Conservation (phyloP, 371 early-diverging fungal genomes). For the Mucor racemosus region DNA sequence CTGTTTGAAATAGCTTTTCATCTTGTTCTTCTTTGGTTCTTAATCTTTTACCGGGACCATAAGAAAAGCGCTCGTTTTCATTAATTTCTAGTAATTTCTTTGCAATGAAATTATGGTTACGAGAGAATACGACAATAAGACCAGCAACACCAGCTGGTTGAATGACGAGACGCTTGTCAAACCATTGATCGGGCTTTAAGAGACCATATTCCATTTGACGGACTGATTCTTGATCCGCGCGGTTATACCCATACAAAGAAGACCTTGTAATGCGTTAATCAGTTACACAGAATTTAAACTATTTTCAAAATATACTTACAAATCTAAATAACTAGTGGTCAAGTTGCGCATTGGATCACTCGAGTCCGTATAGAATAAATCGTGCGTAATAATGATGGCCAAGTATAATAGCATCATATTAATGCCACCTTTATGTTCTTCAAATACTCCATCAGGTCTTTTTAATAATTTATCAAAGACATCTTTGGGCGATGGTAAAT, state of each 20-base stretch:
- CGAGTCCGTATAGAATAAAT: conserved; percentile 55
- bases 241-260: conserved; percentile 50
- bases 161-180: conserved; percentile 49
- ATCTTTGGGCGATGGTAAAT: conserved; percentile 37
- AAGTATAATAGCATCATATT: conserved; percentile 55
- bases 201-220: conserved; percentile 48
- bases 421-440: conserved; percentile 38
- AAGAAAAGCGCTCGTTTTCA: conserved; percentile 47
- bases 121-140: conserved; percentile 52
- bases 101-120: conserved; percentile 63
- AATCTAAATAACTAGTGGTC: conserved; percentile 54
- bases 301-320: conserved; percentile 27
- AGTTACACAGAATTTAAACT: neutral
- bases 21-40: conserved; percentile 44
- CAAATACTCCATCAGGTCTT: conserved; percentile 38
- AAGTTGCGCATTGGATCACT: conserved; percentile 44
- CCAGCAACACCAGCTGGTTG: conserved; percentile 55
- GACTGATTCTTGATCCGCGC: conserved; percentile 42
- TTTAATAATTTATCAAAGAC: conserved; percentile 47
- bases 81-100: conserved; percentile 47
- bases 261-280: conserved; percentile 26
- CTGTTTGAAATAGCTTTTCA: conserved; percentile 58
- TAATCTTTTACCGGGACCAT: conserved; percentile 31
- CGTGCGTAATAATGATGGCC: conserved; percentile 59
- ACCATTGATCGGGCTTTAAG: conserved; percentile 58